phyloP scores from a whole-genome alignment of 1,284 basidiomycete genomes.

The Boletus smithii region DNA sequence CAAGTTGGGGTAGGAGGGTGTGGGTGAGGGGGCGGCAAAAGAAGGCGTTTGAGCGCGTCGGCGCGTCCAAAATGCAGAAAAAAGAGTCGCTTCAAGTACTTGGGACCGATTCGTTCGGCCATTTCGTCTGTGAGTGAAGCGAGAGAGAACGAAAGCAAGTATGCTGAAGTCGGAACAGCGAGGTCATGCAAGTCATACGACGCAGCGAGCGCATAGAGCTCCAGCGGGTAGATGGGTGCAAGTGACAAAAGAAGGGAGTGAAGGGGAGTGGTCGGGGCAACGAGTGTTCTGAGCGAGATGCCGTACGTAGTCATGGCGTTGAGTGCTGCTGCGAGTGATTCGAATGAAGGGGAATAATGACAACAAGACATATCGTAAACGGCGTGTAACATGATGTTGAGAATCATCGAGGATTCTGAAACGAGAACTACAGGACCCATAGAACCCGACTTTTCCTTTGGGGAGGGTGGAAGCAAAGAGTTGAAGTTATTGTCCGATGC shows the following conservation, averaged over 20 bases:
- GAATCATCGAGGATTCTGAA: slow-evolving; percentile 47
- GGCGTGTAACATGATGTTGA: slow-evolving; percentile 62
- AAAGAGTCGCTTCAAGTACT: slow-evolving; percentile 41
- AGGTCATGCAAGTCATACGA: slow-evolving; percentile 54
- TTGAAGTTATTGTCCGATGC: slow-evolving; percentile 56
- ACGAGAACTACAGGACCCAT: slow-evolving; percentile 46
- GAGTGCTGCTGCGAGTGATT: slow-evolving; percentile 47
- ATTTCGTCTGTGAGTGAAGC: slow-evolving; percentile 56
- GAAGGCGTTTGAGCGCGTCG: slow-evolving; percentile 54
- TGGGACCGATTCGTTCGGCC: slow-evolving; percentile 54
- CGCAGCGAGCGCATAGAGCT: slow-evolving; percentile 59
- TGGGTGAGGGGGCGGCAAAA: slow-evolving; percentile 58
- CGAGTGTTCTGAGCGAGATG: slow-evolving; percentile 40
- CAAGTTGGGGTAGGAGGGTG: slow-evolving; percentile 57
- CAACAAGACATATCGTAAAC: slow-evolving; percentile 59
- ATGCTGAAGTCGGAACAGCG: slow-evolving; percentile 56
- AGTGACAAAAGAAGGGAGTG: slow-evolving; percentile 49
- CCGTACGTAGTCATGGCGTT: slow-evolving; percentile 50
- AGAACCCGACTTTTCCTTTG: slow-evolving; percentile 32
- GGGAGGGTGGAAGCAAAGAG: slow-evolving; percentile 40
- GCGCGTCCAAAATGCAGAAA: slow-evolving; percentile 43
- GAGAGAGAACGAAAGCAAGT: slow-evolving; percentile 57
- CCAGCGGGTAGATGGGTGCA: slow-evolving; percentile 53
- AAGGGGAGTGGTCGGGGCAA: slow-evolving; percentile 42
- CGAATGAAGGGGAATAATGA: slow-evolving; percentile 57